Evolutionary conservation across 1,284 basidiomycete genomes (phyloP), one percentile per base, ranked within the genome.

Genomic region (Tylopilus sp.): DNA sequence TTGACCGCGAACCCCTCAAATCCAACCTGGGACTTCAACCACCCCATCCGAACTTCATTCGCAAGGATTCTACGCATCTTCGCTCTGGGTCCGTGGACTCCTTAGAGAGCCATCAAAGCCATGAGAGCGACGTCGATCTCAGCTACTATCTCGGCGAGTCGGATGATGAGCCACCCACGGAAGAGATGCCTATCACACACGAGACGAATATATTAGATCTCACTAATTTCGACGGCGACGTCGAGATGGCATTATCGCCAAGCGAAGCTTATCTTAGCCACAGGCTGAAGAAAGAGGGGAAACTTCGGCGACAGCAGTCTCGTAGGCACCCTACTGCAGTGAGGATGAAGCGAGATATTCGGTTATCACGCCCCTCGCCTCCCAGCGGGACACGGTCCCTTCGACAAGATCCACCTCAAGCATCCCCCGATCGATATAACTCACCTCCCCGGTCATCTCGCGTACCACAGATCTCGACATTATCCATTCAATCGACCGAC

Each of bases 191-290:
- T 31, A 71, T 71, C 26, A 73, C 73, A 11, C 72, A 78, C 52
- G 77, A 82, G 50, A 74, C 76, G 48, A 73, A 81, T 44, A 74
- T 80, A 0, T 70, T 85, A 15, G 88, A 91, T 57, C 71, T 88
- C 48, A 91, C 88, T 7, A 87, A 91, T 59, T 93, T 88, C 59
- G 88, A 91, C 54, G 88, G 87, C 24, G 86, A 91, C 55, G 78
- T 88, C 54, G 85, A 90, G 59, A 72, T 77, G 26, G 73, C 72
- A 4, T 67, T 37, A 14, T 21, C 81, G 6, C 80, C 81, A 0
- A 83, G 78, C 17, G 88, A 93, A 62, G 71, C 71, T 18, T 71
- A 74, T 57, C 74, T 94, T 34, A 85, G 78, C 50, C 70, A 72
- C 39, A 72, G 72, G 34, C 72, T 94, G 31, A 78, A 77, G 59